Evolutionary conservation across 306 rosid genomes (phyloP), one percentile per base, ranked within the genome.

Genomic region (Spatholobus suberectus): DNA sequence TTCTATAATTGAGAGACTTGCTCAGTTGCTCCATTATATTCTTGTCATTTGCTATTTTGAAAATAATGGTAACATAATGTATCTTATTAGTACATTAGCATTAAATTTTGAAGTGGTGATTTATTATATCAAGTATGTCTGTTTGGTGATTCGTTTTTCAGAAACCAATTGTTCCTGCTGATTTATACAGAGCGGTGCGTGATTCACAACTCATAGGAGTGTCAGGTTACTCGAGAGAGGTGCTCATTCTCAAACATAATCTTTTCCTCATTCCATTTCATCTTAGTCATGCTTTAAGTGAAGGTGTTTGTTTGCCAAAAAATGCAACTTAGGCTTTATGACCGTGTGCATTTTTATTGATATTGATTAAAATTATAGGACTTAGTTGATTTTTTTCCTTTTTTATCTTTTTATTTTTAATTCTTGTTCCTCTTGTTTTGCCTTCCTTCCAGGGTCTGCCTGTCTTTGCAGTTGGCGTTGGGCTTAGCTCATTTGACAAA

Each of bases 201-300:
- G 94, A 96, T 87, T 93, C 98, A 12, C 99, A 96, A 77, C 97
- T 93, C 83, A 84, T 93, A 70, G 99, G 99, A 41, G 49, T 92
- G 84, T 92, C 99, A 44, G 99, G 99, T 76, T 92, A 90, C 89
- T 91, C 99, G 47, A 96, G 84, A 88, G 97, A 96, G 98, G 99
- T 96, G 57, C 83, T 80, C 79, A 78, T 65, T 83, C 89, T 85
- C 40, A 29, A 61, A 69, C 63, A 63, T 67, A 52, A 29, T 55
- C 1, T 75, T 35, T 9, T 37, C 75, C 62, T 76, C 75, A 35
- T 20, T 52, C 24, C 70, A 69, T 79, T 38, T 58, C 73, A 54
- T 52, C 38, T 8, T 37, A 37, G 13, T 52, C 8, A 11, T 57
- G 59, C 20, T 73, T 78, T 15, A 8, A 41, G 23, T 46, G 62